phyloP scores from a whole-genome alignment of 257 asterid genomes.

The Cynanchum wilfordii region DNA sequence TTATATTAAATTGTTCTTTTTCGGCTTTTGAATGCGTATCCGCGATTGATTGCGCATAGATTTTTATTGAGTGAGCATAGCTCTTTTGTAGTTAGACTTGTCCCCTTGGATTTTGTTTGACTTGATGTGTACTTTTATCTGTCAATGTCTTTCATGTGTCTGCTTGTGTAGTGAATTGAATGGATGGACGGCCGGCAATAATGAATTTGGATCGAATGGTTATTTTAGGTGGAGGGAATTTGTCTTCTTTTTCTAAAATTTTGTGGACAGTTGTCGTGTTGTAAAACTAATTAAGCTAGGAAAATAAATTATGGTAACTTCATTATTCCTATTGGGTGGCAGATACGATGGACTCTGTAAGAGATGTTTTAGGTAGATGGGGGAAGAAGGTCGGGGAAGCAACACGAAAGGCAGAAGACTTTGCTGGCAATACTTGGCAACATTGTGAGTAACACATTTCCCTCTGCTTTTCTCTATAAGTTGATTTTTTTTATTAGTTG shows the following conservation, averaged over 20 bases:
- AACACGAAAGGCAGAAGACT: slow-evolving; percentile 68
- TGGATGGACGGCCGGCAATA: neutral
- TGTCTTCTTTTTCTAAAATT: neutral
- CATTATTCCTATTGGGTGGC: slow-evolving; percentile 4
- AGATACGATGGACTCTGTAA: slow-evolving; percentile 69
- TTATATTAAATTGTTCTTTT: neutral
- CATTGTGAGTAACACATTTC: slow-evolving; percentile 50
- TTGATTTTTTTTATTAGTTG: neutral
- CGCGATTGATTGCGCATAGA: neutral
- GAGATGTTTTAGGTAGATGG: slow-evolving; percentile 68
- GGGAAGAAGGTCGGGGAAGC: slow-evolving; percentile 87
- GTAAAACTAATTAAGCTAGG: neutral
- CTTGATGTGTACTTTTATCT: neutral
- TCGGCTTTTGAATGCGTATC: neutral
- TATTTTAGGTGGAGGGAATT: slow-evolving; percentile 22
- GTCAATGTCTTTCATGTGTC: neutral
- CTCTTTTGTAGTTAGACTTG: neutral
- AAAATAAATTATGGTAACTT: neutral
- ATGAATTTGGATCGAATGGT: neutral
- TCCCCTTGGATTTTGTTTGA: neutral
- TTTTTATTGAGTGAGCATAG: neutral
- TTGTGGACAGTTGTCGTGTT: neutral
- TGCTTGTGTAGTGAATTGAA: neutral
- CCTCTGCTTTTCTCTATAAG: neutral
- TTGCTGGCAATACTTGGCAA: slow-evolving; percentile 95